A percentile compares a stretch with the other conserved stretches of the same genome.
phyloP scores from a whole-genome alignment of 257 asterid species.

The Solanum bulbocastanum region DNA sequence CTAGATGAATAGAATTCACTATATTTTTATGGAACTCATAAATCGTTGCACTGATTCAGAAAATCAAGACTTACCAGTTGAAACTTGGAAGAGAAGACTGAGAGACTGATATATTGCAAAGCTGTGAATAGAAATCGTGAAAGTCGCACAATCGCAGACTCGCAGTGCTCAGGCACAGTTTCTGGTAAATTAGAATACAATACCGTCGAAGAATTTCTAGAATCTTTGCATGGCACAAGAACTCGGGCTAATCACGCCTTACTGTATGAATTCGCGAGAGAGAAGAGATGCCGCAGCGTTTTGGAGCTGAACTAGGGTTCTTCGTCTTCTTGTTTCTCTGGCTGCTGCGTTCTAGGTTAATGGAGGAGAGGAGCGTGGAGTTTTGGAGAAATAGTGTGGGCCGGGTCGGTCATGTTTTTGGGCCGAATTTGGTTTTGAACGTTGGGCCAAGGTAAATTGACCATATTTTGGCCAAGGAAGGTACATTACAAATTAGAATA shows the following conservation, averaged over 20 bases:
- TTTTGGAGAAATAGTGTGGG: neutral
- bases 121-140: neutral
- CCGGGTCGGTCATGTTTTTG: neutral
- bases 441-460: neutral
- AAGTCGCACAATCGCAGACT: neutral
- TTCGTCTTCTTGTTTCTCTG: neutral
- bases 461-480: too few species aligned
- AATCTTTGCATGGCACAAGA: neutral
- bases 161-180: neutral
- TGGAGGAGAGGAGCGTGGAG: neutral
- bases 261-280: neutral
- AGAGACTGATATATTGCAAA: neutral
- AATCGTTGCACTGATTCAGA: neutral
- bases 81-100: neutral
- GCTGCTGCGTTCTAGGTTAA: neutral
- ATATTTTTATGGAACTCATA: neutral
- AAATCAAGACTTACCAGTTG: neutral
- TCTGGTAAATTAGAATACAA: neutral
- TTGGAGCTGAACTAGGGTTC: neutral
- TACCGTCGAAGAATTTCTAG: neutral
- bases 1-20: neutral
- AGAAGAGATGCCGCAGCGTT: neutral
- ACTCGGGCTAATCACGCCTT: neutral
- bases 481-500: too few species aligned
- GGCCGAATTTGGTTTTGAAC: neutral